Evolutionary conservation across 139 green algal species (phyloP).

Genomic region (Chlamydomonas incerta): DNA sequence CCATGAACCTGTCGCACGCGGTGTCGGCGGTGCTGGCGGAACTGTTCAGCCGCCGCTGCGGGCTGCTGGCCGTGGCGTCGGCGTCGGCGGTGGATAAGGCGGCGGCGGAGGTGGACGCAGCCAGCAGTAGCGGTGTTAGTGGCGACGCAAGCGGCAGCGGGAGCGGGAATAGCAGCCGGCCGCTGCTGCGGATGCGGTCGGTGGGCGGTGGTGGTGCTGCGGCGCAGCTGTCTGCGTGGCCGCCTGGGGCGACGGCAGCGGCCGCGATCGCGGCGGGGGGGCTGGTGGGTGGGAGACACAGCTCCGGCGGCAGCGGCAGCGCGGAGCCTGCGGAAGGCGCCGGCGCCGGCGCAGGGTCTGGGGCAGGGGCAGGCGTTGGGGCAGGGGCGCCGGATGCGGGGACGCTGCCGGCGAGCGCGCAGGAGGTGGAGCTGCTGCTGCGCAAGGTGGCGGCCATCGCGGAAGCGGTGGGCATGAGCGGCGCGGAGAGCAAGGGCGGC

Average conservation of each 20-base stretch:
- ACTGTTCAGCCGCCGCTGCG: constrained; percentile 13
- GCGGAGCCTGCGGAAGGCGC: neutral
- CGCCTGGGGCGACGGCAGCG: neutral
- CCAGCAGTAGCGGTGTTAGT: too few relatives aligned
- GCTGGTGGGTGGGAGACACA: neutral
- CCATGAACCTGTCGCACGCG: constrained; percentile 83
- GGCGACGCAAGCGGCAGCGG: neutral
- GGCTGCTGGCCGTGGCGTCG: neutral
- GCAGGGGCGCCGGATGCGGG: neutral
- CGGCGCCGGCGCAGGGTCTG: neutral
- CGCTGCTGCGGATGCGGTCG: neutral
- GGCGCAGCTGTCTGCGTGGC: neutral
- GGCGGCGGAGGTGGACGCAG: neutral
- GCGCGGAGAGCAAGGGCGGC: constrained; percentile 55
- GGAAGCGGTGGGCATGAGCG: constrained; percentile 54
- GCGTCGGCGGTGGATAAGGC: neutral
- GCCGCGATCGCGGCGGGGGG: neutral
- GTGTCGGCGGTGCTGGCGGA: constrained; percentile 71
- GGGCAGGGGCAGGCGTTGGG: too few relatives aligned
- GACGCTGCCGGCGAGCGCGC: constrained; percentile 32
- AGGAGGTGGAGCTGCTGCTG: constrained; percentile 56
- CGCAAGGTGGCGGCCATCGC: constrained; percentile 53
- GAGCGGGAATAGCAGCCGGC: neutral
- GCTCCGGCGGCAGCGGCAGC: neutral
- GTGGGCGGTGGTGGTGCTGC: too few relatives aligned